Conservation (phyloP, 495 filamentous ascomycete genomes). For the Pyrenula aspistea region DNA sequence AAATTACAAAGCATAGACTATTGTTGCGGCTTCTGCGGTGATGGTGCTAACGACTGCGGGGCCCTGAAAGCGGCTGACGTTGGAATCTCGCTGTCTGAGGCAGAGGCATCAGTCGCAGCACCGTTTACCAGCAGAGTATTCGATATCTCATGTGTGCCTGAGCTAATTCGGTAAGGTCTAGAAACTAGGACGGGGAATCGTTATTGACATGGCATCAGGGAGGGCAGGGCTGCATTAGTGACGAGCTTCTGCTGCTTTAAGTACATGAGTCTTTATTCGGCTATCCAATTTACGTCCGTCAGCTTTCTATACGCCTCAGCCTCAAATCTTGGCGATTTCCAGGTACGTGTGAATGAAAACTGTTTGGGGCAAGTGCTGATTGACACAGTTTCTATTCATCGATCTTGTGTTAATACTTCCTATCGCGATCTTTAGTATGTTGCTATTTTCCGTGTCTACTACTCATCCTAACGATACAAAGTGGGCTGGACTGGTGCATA, state of each 20-base stretch:
- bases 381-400: constrained; percentile 71
- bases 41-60: constrained; percentile 97
- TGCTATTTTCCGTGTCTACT: neutral
- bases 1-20: constrained; percentile 96
- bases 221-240: constrained; percentile 87
- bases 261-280: constrained; percentile 98
- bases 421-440: constrained; percentile 87
- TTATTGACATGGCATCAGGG: constrained; percentile 31
- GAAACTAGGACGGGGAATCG: neutral
- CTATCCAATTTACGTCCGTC: constrained; percentile 98
- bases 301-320: constrained; percentile 94
- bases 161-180: constrained; percentile 59
- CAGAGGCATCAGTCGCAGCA: constrained; percentile 93
- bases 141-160: constrained; percentile 92
- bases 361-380: constrained; percentile 9
- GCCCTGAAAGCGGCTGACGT: constrained; percentile 97
- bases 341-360: constrained; percentile 33
- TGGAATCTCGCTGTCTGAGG: constrained; percentile 95
- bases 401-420: constrained; percentile 87
- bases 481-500: constrained; percentile 92
- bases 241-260: constrained; percentile 99
- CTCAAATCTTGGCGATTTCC: constrained; percentile 94
- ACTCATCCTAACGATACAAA: constrained; percentile 15
- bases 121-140: constrained; percentile 95
- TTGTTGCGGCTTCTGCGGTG: constrained; percentile 92